Percentiles rank a stretch among this genome's conserved stretches.
These are phyloP conservation scores for Phoma sp. DNA, from an alignment of 2,329 filamentous ascomycete genomes.

Conservation along the genomic window DNA sequence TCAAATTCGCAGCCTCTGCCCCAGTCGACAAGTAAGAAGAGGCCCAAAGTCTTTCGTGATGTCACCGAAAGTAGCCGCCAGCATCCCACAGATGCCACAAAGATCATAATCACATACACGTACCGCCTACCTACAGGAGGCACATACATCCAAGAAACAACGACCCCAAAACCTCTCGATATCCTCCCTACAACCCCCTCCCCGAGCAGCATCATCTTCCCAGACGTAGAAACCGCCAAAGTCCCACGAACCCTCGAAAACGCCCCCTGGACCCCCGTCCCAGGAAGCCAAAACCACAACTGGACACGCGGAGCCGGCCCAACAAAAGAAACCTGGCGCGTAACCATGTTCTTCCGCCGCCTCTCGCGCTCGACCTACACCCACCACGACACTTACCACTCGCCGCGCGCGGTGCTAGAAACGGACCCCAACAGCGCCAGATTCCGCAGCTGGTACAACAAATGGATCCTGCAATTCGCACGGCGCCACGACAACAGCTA, in stretches of 20 bases:
- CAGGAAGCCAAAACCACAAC: neutral
- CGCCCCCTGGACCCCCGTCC: neutral
- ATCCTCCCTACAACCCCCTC: neutral
- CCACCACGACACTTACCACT: slow-evolving; percentile 9
- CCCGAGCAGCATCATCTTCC: neutral
- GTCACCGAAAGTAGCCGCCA: too few relatives aligned
- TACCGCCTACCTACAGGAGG: neutral
- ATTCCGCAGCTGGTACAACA: slow-evolving; percentile 15
- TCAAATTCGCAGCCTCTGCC: too few relatives aligned
- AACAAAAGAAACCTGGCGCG: slow-evolving; percentile 4
- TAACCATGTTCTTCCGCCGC: slow-evolving; percentile 16
- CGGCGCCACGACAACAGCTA: slow-evolving; percentile 15
- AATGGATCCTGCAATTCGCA: slow-evolving; percentile 21
- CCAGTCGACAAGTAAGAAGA: too few relatives aligned
- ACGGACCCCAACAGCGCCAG: slow-evolving; percentile 13
- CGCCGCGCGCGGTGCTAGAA: neutral
- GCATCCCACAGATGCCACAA: too few relatives aligned
- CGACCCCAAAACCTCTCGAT: neutral
- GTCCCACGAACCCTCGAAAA: slow-evolving; percentile 1
- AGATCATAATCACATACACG: neutral
- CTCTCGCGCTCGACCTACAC: slow-evolving; percentile 5
- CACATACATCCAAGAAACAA: neutral
- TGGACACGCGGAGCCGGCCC: slow-evolving; percentile 6
- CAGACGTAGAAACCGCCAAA: neutral
- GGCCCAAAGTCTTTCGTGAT: too few relatives aligned